phyloP scores from a whole-genome alignment of 75 land plant genomes.

The Isoetes taiwanensis region DNA sequence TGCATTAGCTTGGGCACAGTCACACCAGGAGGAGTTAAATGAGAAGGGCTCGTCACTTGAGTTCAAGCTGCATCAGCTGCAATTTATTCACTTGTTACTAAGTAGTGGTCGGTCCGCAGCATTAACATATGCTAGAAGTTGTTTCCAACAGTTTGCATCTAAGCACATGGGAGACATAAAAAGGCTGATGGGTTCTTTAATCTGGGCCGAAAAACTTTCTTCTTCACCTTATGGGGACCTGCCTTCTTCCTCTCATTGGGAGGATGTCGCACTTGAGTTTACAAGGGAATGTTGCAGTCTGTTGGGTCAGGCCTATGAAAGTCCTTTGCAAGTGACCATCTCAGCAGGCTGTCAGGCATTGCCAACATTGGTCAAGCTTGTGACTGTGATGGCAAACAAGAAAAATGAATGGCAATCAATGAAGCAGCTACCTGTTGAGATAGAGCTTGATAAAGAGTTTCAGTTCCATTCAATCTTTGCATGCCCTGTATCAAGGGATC shows the following conservation, averaged over 20 bases:
- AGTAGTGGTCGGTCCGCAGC: slow-evolving; percentile 39
- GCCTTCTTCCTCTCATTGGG: slow-evolving; percentile 50
- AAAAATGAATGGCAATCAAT: slow-evolving; percentile 74
- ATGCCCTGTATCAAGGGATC: slow-evolving; percentile 75
- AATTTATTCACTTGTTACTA: slow-evolving; percentile 66
- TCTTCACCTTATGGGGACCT: slow-evolving; percentile 74
- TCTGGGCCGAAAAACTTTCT: slow-evolving; percentile 49
- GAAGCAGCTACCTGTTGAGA: slow-evolving; percentile 73
- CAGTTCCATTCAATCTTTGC: slow-evolving; percentile 89
- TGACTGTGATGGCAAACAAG: slow-evolving; percentile 55
- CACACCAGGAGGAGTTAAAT: slow-evolving; percentile 36
- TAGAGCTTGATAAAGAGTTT: slow-evolving; percentile 58
- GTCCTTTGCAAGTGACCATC: slow-evolving; percentile 62
- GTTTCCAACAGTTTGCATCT: slow-evolving; percentile 50
- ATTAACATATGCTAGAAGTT: slow-evolving; percentile 48
- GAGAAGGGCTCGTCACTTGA: slow-evolving; percentile 55
- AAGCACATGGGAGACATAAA: slow-evolving; percentile 49
- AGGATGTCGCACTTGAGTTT: slow-evolving; percentile 52
- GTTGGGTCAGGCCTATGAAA: slow-evolving; percentile 63
- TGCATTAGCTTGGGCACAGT: slow-evolving; percentile 60
- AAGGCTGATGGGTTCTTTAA: slow-evolving; percentile 62
- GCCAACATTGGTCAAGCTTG: slow-evolving; percentile 67
- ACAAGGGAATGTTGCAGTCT: slow-evolving; percentile 59
- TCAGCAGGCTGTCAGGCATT: slow-evolving; percentile 67
- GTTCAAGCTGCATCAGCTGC: slow-evolving; percentile 65